Conservation (phyloP, 2,329 filamentous ascomycete species). For the Colletotrichum abscissum region DNA sequence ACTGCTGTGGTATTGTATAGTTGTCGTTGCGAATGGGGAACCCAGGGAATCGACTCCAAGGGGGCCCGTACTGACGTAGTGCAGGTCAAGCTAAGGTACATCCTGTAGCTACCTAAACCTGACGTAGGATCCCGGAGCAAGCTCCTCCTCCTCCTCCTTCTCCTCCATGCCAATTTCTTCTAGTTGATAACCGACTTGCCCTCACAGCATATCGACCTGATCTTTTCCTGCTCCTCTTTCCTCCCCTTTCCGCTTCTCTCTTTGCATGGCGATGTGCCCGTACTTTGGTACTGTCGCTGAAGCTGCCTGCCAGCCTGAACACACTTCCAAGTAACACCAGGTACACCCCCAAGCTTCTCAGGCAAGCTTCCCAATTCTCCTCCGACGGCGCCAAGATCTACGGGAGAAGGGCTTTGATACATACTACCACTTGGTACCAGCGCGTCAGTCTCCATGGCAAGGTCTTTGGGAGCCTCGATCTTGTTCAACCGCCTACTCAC, state of each 20-base stretch:
- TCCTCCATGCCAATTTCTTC: not conserved
- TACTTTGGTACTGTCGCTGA: not conserved
- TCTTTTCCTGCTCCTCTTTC: not conserved
- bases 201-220: not conserved
- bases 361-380: no score
- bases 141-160: not conserved
- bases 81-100: slow-evolving; percentile 9
- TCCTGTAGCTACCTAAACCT: not conserved
- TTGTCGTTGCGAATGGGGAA: not conserved
- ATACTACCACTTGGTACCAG: no score
- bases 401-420: no score
- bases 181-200: not conserved
- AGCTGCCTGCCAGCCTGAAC: not conserved
- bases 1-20: not conserved
- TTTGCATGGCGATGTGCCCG: not conserved
- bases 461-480: no score
- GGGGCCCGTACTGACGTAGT: slow-evolving; percentile 27
- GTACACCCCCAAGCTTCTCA: no score
- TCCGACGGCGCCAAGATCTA: no score
- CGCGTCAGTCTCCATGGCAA: no score
- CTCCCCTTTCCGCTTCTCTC: not conserved
- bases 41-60: not conserved
- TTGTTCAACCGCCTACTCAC: no score
- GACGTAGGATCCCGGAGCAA: not conserved
- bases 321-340: no score